Evolutionary conservation across 257 asterid species (phyloP).

Genomic region (Ilex asprella): DNA sequence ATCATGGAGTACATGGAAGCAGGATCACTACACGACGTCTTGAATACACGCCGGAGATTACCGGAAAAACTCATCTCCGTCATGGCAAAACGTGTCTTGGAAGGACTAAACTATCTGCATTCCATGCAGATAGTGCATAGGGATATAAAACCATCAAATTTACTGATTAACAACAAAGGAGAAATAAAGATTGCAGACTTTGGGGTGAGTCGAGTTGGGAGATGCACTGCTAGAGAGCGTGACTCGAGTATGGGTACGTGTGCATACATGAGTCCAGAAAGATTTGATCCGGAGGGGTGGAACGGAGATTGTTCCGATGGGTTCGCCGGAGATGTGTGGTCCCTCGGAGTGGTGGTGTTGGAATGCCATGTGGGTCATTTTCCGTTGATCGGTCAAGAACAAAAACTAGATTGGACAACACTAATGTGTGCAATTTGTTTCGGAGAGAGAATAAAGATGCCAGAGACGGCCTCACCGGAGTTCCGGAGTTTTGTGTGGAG

Average conservation of each 20-base stretch:
- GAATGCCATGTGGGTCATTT: neutral
- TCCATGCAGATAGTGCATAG: constrained; percentile 32
- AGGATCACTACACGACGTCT: constrained; percentile 30
- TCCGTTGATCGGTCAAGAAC: neutral
- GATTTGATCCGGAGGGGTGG: constrained; percentile 42
- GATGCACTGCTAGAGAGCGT: neutral
- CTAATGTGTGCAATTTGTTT: neutral
- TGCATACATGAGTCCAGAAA: constrained; percentile 55
- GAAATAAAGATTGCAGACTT: constrained; percentile 45
- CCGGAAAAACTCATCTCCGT: constrained; percentile 24
- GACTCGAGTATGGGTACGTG: constrained; percentile 28
- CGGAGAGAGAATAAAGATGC: constrained; percentile 12
- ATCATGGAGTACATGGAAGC: constrained; percentile 45
- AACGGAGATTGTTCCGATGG: constrained; percentile 22
- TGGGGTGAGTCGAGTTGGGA: constrained; percentile 23
- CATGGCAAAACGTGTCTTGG: constrained; percentile 29
- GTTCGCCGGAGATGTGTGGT: constrained; percentile 21
- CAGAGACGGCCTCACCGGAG: constrained; percentile 29
- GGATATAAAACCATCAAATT: constrained; percentile 50
- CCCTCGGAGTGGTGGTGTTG: neutral
- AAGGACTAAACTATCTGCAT: constrained; percentile 36
- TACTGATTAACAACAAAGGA: constrained; percentile 29
- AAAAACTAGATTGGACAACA: neutral
- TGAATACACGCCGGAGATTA: constrained; percentile 15
- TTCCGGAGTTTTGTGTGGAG: constrained; percentile 23